Evolutionary conservation across 2,329 filamentous ascomycete genomes (phyloP), one percentile per base, ranked within the genome.

Genomic region (Conoideocrella luteorostrata): DNA sequence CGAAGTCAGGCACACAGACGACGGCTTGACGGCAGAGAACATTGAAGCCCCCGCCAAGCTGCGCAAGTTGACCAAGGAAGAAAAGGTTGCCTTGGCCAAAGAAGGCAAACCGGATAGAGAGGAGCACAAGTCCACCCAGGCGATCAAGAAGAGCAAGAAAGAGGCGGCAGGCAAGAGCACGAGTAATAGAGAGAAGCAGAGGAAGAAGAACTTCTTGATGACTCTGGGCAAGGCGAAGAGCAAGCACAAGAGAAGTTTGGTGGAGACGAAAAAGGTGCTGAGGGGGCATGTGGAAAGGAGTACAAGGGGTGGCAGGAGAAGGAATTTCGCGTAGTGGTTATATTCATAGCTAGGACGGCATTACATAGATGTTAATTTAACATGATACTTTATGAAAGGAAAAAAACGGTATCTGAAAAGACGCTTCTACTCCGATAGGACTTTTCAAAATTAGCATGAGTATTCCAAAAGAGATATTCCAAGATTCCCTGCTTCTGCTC

Each of bases 121-220:
- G 40, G 82, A 93, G 62, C 89, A 95, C 70, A 89, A 91, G 71
- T 86, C 81, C 50, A 93, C 87, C 43, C 82, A 88, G 51, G 89
- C 89, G 13, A 82, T 87, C 60, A 77, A 86, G 57, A 88, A 88
- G 74, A 81, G 88, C 62, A 88, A 90, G 75, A 95, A 95, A 77
- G 80, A 84, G 56, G 76, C 81, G 2, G 80, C 89, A 67, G 93
- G 93, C 58, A 97, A 97, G 81, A 95, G 87, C 62, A 90, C 88
- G 29, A 97, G 91, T 52, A 98, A 98, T 69, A 87, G 86, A 70
- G 93, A 98, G 73, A 98, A 98, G 79, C 81, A 86, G 33, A 75
- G 91, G 54, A 88, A 88, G 77, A 98, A 98, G 86, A 98, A 98
- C 66, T 95, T 98, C 68, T 63, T 98, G 57, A 98, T 98, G 93